Evolutionary conservation across 352 stramenopile genomes (phyloP), one percentile per base, ranked within the genome.

Genomic region (Pythium phragmitis): DNA sequence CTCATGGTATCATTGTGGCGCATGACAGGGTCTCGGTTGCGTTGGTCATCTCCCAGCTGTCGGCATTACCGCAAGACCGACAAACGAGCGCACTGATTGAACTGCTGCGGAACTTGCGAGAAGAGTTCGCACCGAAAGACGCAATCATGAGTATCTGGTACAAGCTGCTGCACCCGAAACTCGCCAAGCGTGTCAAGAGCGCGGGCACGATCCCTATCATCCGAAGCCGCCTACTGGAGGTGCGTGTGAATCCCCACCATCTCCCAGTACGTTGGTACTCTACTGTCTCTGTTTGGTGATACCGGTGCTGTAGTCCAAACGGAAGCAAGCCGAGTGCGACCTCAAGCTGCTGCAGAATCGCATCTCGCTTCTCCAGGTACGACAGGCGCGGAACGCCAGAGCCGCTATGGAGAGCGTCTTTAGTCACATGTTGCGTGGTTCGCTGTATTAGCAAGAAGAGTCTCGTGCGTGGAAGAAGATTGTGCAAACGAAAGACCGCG

Each of bases 381-480:
- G 57, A 30, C 2, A 5, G 5, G 19, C 13, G 13, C 1, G 13
- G 4, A 30, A 30, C 2, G 4, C 26, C 26, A 30, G 26, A 30
- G 26, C 26, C 2, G 3, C 26, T 30, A 30, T 30, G 26, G 26
- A 30, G 21, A 21, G 21, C 21, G 21, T 21, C 21, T 21, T 1
- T 21, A 21, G 21, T 21, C 21, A 21, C 21, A 21, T 21, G 21
- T 21, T 21, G 21, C 21, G 21, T 21, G 21, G 21, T 21, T 21
- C 21, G 21, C 21, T 21, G 21, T 26, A 52, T 36, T 21, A 91
- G 78, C 81, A 86, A 63, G 83, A 92, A 68, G 84, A 92, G 45
- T 73, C 72, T 0, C 87, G 87, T 51, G 84, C 82, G 26, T 91
- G 82, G 84, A 87, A 89, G 48, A 93, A 90, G 61, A 93, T 91